Base-by-base conservation (phyloP, 495 filamentous ascomycete species). In the Endocarpon pusillum region DNA sequence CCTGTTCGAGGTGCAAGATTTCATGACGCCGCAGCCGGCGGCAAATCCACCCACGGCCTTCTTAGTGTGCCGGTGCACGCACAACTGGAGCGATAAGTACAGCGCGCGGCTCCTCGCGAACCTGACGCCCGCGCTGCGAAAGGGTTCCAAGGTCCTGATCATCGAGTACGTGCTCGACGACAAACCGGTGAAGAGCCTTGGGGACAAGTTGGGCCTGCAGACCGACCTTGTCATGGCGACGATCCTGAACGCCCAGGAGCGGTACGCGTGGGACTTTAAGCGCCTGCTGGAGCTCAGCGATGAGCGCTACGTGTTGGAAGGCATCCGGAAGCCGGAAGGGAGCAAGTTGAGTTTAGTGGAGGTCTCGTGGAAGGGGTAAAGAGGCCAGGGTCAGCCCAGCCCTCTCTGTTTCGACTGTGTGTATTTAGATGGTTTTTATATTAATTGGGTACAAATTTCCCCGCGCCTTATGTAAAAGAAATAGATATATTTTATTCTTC, bases 61-160 rank as follows among this genome's bases (percentile, higher is more conserved):
- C 46, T 62, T 67, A 41, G n/a, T n/a, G n/a, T n/a, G n/a, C n/a
- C 64, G 69, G 17, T 70, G 61, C 60, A 66, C 69, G 35, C 71
- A 73, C 46, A 67, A 73, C 48, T 63, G 72, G 52, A 62, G 64
- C 17, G 66, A 69, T 17, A 66, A 64, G 21, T 72, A 71, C 41
- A 61, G 63, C 1, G 38, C 67, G n/a, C 53, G 61, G 35, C 62
- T 74, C 31, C 54, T 77, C 16, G 42, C 48, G 35, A 56, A 54
- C 33, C 42, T 73, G 16, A 58, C 71, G 24, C 69, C 69, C 3
- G 66, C 66, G 0, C 50, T 76, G 17, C 73, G 68, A 43, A 52
- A 55, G 1, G 66, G 66, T 29, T 57, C 68, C 7, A 55, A 53
- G 31, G 43, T 69, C 4, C 34, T 72, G 7, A 42, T 71, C n/a